Evolutionary conservation across 176 grass and related monocot species (phyloP).

Genomic region (Carex parvula): DNA sequence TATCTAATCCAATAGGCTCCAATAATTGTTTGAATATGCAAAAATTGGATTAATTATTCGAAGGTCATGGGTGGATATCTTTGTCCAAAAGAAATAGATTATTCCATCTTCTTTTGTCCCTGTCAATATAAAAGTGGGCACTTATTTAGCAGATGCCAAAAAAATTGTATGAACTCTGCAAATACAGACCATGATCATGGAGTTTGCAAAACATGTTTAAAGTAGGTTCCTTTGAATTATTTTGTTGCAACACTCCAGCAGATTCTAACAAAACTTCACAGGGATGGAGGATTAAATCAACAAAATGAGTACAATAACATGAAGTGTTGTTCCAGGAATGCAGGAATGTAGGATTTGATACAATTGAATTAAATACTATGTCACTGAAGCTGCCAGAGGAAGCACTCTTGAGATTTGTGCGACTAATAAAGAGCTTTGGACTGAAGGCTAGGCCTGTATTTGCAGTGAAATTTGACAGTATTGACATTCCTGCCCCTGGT

Average conservation of each 20-base stretch:
- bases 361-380: conserved; percentile 77
- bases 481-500: conserved; percentile 58
- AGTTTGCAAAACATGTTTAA: neutral
- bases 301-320: neutral
- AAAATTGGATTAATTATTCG: neutral
- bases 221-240: neutral
- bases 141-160: neutral
- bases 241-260: neutral
- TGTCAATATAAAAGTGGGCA: neutral
- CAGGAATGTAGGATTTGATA: conserved; percentile 80
- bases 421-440: conserved; percentile 54
- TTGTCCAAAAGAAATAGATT: neutral
- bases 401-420: conserved; percentile 65
- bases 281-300: neutral
- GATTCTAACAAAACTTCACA: neutral
- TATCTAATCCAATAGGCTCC: neutral
- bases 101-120: neutral
- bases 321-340: conserved; percentile 52
- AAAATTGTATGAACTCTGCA: neutral
- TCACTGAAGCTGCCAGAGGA: conserved; percentile 90
- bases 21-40: neutral
- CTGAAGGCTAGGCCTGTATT: conserved; percentile 63
- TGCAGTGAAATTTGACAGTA: conserved; percentile 78
- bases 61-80: neutral
- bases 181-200: neutral